Evolutionary conservation across 2,329 filamentous ascomycete species (phyloP).

Genomic region (Colletotrichum salicis): DNA sequence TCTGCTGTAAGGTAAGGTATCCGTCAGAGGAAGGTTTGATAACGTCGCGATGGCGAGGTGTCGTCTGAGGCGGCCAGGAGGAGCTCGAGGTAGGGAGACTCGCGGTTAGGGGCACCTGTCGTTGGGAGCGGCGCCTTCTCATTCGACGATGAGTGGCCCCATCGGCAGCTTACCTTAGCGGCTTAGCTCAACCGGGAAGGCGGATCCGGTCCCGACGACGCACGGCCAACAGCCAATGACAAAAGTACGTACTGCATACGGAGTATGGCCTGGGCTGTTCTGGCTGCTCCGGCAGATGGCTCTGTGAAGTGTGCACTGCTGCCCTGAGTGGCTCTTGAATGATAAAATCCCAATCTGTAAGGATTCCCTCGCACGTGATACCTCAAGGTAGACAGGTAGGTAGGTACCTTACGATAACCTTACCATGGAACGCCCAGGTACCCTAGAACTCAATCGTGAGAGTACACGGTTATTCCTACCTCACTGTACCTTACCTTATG

Average conservation of each 20-base stretch:
- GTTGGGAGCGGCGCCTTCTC: conserved; percentile 6
- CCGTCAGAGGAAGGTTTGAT: background rate
- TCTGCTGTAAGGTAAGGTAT: background rate
- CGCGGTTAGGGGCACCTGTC: conserved; percentile 20
- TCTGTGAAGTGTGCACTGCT: too few relatives aligned
- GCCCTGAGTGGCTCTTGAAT: background rate
- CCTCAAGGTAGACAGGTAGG: too few relatives aligned
- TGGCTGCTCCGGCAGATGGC: background rate
- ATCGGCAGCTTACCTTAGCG: background rate
- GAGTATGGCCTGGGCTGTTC: background rate
- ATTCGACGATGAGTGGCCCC: conserved; percentile 17
- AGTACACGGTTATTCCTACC: too few relatives aligned
- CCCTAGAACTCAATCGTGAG: too few relatives aligned
- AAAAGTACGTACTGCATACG: background rate
- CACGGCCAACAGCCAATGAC: conserved; percentile 11
- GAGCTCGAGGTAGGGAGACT: conserved; percentile 17
- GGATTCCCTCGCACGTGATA: background rate
- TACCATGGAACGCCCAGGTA: too few relatives aligned
- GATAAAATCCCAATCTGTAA: background rate
- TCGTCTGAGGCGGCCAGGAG: background rate
- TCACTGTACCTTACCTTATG: too few relatives aligned
- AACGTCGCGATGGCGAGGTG: conserved; percentile 8
- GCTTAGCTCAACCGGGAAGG: conserved; percentile 18
- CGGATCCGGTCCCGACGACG: conserved; percentile 21
- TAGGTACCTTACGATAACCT: too few relatives aligned